phyloP scores from a whole-genome alignment of 148 eudicot genomes.

The Chenopodium berlandieri region DNA sequence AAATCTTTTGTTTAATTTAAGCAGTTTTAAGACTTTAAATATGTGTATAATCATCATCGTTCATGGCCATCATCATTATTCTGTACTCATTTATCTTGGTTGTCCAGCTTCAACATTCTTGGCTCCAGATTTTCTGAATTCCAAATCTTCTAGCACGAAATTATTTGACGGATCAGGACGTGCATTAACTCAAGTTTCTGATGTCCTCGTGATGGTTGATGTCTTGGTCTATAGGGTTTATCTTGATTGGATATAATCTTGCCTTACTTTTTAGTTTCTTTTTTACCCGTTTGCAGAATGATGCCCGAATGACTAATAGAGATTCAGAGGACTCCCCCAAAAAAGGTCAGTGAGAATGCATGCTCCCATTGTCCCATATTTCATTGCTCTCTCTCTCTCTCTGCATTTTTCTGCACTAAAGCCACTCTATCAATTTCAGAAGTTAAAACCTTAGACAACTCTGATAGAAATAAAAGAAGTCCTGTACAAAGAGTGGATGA shows the following conservation, averaged over 20 bases:
- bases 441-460: constrained; percentile 22
- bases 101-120: not conserved
- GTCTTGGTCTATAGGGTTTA: not conserved
- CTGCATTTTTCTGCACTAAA: constrained; percentile 24
- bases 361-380: constrained; percentile 10
- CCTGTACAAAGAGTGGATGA: constrained; percentile 19
- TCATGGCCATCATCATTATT: not conserved
- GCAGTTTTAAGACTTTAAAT: not conserved
- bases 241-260: not conserved
- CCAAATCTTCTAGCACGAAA: no score
- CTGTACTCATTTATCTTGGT: not conserved
- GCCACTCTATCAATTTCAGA: constrained; percentile 22
- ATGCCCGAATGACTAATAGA: constrained; percentile 25
- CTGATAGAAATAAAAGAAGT: constrained; percentile 1
- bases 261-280: not conserved
- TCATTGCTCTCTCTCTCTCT: not conserved
- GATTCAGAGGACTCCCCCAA: constrained; percentile 17
- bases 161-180: not conserved
- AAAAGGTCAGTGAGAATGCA: constrained; percentile 40
- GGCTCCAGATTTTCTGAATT: no score
- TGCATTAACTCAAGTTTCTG: not conserved
- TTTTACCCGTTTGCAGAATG: constrained; percentile 37
- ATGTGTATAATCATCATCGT: not conserved
- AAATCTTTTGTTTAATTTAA: not conserved
- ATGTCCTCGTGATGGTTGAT: not conserved